These are phyloP conservation scores for Pythium monospermum DNA, from an alignment of 352 stramenopile genomes.

Conservation along the genomic window DNA sequence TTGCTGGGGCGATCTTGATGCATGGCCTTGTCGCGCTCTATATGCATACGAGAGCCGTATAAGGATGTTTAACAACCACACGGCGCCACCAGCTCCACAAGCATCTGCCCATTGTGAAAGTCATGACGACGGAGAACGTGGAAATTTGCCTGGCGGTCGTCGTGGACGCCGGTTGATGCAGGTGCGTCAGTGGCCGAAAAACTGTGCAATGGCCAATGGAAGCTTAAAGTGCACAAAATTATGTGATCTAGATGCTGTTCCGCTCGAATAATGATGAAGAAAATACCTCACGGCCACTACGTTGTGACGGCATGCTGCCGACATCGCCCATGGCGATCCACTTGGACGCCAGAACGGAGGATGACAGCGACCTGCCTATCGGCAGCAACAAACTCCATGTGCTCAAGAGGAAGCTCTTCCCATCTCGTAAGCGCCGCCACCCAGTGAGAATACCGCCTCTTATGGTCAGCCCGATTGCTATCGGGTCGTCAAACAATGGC, in stretches of 20 bases:
- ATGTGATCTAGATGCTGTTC: slow-evolving; percentile 41
- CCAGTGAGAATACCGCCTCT: slow-evolving; percentile 38
- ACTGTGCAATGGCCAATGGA: background rate
- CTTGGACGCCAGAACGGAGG: background rate
- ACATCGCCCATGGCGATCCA: slow-evolving; percentile 4
- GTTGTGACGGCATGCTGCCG: background rate
- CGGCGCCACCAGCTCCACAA: too few species aligned
- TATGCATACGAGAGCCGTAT: too few species aligned
- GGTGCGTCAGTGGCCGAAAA: background rate
- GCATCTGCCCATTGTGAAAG: too few species aligned
- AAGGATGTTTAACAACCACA: too few species aligned
- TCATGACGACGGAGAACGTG: too few species aligned
- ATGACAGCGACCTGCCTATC: background rate
- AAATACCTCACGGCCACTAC: background rate
- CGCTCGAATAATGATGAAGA: slow-evolving; percentile 20
- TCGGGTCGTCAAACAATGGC: background rate
- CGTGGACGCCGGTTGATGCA: slow-evolving; percentile 5
- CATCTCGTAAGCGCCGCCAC: slow-evolving; percentile 38
- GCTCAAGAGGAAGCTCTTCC: slow-evolving; percentile 57
- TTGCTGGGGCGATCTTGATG: too few species aligned
- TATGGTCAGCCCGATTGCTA: slow-evolving; percentile 36
- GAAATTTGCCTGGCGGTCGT: too few species aligned
- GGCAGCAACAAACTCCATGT: slow-evolving; percentile 32
- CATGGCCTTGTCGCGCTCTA: too few species aligned
- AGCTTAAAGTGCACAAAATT: too few species aligned